Conservation (phyloP, 305 asterid genomes). For the Plantago rigida region DNA sequence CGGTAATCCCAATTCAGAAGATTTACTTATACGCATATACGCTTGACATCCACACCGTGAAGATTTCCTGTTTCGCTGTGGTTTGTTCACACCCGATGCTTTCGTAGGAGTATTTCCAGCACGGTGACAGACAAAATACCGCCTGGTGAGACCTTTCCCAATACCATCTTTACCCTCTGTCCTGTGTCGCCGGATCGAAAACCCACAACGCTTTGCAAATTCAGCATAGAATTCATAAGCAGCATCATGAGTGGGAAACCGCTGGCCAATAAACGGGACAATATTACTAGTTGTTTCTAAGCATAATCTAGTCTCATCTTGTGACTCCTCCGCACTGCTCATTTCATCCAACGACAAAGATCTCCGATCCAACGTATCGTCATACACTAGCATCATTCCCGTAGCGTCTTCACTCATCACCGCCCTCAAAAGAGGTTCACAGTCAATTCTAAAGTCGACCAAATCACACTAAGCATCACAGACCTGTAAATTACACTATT, state of each 20-base stretch:
- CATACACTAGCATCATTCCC: constrained; percentile 66
- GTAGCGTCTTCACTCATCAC: constrained; percentile 68
- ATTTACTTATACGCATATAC: constrained; percentile 87
- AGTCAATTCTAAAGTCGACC: constrained; percentile 24
- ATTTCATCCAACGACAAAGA: constrained; percentile 72
- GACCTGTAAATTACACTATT: constrained; percentile 6
- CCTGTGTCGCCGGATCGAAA: constrained; percentile 86
- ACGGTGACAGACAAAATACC: constrained; percentile 94
- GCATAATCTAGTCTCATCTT: constrained; percentile 56
- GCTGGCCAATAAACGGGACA: constrained; percentile 70
- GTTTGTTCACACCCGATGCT: constrained; percentile 49
- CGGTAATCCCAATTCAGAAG: constrained; percentile 56
- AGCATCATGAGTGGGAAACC: constrained; percentile 69
- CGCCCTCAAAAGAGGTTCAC: constrained; percentile 19
- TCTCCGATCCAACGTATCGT: constrained; percentile 73
- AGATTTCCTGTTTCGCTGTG: constrained; percentile 85
- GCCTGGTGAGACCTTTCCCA: constrained; percentile 89
- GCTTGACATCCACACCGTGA: constrained; percentile 97
- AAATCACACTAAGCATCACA: constrained; percentile 20
- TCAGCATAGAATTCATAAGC: constrained; percentile 83
- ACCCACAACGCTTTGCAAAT: constrained; percentile 75
- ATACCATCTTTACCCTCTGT: constrained; percentile 94
- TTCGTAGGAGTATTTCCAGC: constrained; percentile 88
- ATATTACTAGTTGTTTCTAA: constrained; percentile 47
- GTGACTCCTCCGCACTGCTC: constrained; percentile 87